A percentile compares a stretch with the other conserved stretches of the same genome.
These are phyloP conservation scores for Solanum chilense DNA, from an alignment of 257 asterid species.

Conservation along the genomic window DNA sequence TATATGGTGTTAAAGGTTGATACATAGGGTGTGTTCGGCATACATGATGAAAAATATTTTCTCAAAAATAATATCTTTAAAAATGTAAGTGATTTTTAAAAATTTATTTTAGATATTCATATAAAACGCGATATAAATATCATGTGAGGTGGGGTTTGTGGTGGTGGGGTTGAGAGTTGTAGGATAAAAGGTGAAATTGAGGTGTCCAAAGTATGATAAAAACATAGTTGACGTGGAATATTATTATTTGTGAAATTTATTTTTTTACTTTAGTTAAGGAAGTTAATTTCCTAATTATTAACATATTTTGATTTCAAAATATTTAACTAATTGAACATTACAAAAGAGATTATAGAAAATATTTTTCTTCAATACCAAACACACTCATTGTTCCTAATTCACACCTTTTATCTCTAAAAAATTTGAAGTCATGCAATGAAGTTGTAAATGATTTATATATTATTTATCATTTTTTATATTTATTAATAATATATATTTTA, in stretches of 20 bases:
- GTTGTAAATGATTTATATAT: neutral
- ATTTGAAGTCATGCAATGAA: neutral
- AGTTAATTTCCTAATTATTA: too few species aligned
- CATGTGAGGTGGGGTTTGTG: neutral
- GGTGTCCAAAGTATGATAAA: neutral
- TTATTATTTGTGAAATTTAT: neutral
- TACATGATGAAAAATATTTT: neutral
- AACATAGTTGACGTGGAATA: neutral
- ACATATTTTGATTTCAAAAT: too few species aligned
- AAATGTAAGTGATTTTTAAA: too few species aligned
- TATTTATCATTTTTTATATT: neutral
- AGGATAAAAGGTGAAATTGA: neutral
- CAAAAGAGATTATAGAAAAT: too few species aligned
- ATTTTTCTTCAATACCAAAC: too few species aligned
- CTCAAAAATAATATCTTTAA: too few species aligned
- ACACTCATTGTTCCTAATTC: neutral
- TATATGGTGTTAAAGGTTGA: neutral
- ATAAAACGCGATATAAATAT: neutral
- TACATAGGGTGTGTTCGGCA: fast-evolving
- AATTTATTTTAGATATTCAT: neutral
- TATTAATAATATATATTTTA: neutral
- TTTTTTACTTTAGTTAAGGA: too few species aligned
- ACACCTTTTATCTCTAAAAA: neutral
- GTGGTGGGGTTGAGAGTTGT: neutral
- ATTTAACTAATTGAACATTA: too few species aligned